phyloP scores from a whole-genome alignment of 306 rosid species.

The Vigna nakashimae region DNA sequence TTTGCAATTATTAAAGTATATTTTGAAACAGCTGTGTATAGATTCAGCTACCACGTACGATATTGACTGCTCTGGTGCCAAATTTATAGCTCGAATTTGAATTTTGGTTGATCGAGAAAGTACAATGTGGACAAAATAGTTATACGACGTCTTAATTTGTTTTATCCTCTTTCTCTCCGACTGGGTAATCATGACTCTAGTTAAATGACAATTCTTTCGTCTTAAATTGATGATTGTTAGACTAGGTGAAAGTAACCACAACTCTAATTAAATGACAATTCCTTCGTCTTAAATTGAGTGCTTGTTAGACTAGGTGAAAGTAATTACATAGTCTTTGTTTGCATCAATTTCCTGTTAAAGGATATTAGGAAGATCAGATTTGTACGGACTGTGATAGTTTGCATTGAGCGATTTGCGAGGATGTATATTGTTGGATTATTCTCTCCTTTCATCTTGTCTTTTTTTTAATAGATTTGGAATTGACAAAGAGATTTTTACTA shows the following conservation, averaged over 20 bases:
- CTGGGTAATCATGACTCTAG: neutral
- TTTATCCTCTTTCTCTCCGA: constrained; percentile 15
- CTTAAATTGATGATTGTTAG: neutral
- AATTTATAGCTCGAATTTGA: constrained; percentile 15
- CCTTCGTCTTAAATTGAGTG: too few relatives aligned
- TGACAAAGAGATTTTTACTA: too few relatives aligned
- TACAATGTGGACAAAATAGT: neutral
- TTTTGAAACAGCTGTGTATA: neutral
- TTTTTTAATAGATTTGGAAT: too few relatives aligned
- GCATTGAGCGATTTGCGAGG: too few relatives aligned
- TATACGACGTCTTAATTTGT: neutral
- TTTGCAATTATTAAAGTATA: constrained; percentile 23
- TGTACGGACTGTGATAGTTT: too few relatives aligned
- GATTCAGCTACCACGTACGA: constrained; percentile 14
- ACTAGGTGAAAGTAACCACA: neutral
- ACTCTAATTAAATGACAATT: too few relatives aligned
- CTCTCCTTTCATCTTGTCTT: too few relatives aligned
- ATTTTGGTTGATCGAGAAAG: neutral
- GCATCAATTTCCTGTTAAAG: too few relatives aligned
- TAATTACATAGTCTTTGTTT: too few relatives aligned
- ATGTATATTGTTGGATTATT: too few relatives aligned
- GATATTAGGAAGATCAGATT: too few relatives aligned
- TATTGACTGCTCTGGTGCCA: constrained; percentile 4
- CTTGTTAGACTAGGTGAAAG: too few relatives aligned
- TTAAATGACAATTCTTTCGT: constrained; percentile 4